These are phyloP conservation scores for Somion occarium DNA, from an alignment of 1,284 basidiomycete species.

Conservation along the genomic window DNA sequence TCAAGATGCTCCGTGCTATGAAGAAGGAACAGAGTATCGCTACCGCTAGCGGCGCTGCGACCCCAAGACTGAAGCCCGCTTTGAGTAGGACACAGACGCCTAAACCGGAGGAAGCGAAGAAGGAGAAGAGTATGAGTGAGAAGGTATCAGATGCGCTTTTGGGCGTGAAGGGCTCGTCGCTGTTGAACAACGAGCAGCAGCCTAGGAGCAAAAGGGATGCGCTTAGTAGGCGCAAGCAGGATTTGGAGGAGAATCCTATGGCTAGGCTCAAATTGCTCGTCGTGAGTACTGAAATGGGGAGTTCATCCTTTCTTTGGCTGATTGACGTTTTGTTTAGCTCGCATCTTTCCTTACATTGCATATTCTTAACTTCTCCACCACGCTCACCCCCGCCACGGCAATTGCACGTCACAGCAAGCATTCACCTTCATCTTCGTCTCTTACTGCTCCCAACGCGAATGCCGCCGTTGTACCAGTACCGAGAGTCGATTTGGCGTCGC, in stretches of 20 bases:
- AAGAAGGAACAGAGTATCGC: slow-evolving; percentile 11
- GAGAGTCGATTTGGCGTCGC: slow-evolving; percentile 61
- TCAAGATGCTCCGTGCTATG: slow-evolving; percentile 30
- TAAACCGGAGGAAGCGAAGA: background rate
- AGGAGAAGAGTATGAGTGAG: slow-evolving; percentile 32
- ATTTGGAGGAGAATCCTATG: slow-evolving; percentile 71
- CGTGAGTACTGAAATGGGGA: too few species aligned
- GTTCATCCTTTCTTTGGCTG: background rate
- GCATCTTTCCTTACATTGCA: slow-evolving; percentile 87
- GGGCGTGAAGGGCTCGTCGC: slow-evolving; percentile 63
- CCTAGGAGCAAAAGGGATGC: slow-evolving; percentile 18
- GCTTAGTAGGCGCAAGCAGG: slow-evolving; percentile 32
- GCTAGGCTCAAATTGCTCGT: slow-evolving; percentile 88
- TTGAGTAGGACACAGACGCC: slow-evolving; percentile 7
- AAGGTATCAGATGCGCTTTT: slow-evolving; percentile 48
- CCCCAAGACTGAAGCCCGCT: slow-evolving; percentile 9
- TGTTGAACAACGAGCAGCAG: slow-evolving; percentile 17
- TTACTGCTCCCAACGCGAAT: slow-evolving; percentile 23
- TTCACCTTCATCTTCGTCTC: slow-evolving; percentile 11
- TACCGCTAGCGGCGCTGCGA: slow-evolving; percentile 16
- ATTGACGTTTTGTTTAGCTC: slow-evolving; percentile 33
- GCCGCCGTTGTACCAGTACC: slow-evolving; percentile 35
- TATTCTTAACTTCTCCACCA: slow-evolving; percentile 90
- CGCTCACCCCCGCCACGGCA: slow-evolving; percentile 74
- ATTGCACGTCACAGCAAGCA: slow-evolving; percentile 46